Percentiles rank a stretch among this genome's conserved stretches.
Conservation (phyloP, 164 flowering plant genomes). For the Dillenia suffruticosa region DNA sequence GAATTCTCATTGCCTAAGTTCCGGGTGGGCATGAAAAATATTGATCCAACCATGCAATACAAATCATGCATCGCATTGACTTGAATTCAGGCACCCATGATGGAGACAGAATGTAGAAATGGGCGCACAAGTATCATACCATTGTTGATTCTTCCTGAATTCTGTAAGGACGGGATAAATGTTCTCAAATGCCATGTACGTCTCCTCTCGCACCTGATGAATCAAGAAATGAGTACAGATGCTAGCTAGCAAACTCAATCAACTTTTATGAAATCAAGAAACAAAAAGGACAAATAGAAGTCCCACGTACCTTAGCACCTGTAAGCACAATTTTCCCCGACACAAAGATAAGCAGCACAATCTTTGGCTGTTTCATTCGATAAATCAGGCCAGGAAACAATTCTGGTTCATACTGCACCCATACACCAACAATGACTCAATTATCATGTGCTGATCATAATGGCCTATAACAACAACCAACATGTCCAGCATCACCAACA, state of each 20-base stretch:
- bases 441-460: too few species aligned
- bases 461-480: too few species aligned
- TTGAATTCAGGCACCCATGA: too few species aligned
- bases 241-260: background rate
- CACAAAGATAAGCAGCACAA: constrained; percentile 83
- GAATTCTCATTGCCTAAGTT: too few species aligned
- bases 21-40: too few species aligned
- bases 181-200: constrained; percentile 79
- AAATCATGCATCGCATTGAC: too few species aligned
- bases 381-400: constrained; percentile 92
- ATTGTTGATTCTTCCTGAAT: constrained; percentile 72
- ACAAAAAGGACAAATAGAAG: background rate
- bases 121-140: constrained; percentile 21
- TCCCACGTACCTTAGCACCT: constrained; percentile 69
- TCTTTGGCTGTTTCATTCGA: constrained; percentile 91
- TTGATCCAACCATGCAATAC: too few species aligned
- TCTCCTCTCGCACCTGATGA: constrained; percentile 70
- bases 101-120: too few species aligned
- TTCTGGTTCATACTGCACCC: constrained; percentile 89
- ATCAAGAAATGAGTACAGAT: background rate
- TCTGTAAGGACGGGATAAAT: constrained; percentile 80
- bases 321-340: constrained; percentile 93
- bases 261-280: background rate
- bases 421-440: background rate
- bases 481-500: too few species aligned